Evolutionary conservation across 441 rosid species (phyloP).

Genomic region (Daphne laureola): DNA sequence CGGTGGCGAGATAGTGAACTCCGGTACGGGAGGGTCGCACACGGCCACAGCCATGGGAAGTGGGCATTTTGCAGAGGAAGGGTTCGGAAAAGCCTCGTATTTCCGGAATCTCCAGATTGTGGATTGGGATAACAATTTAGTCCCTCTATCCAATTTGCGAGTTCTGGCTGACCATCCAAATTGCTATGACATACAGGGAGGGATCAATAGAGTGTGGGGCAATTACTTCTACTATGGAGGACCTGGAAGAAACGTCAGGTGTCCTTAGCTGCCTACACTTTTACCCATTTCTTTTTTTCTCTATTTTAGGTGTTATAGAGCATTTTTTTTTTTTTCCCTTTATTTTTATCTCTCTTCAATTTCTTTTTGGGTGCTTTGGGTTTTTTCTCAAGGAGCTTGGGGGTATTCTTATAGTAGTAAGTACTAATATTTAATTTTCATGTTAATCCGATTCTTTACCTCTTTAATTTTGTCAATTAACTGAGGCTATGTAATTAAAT

Average conservation of each 20-base stretch:
- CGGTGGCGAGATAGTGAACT: slow-evolving; percentile 86
- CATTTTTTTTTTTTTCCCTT: slow-evolving; percentile 1
- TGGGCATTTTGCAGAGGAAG: slow-evolving; percentile 87
- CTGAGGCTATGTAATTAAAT: slow-evolving; percentile 30
- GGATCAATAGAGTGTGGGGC: slow-evolving; percentile 86
- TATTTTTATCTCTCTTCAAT: neutral
- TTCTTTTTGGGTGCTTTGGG: slow-evolving; percentile 27
- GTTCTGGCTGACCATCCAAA: slow-evolving; percentile 82
- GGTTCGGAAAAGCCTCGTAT: slow-evolving; percentile 86
- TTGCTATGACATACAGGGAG: slow-evolving; percentile 87
- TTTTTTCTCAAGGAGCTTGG: slow-evolving; percentile 28
- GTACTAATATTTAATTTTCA: slow-evolving; percentile 16
- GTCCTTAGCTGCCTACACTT: slow-evolving; percentile 72
- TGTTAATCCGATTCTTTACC: slow-evolving; percentile 20
- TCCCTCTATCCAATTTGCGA: slow-evolving; percentile 55
- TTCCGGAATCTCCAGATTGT: slow-evolving; percentile 80
- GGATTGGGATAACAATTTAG: slow-evolving; percentile 88
- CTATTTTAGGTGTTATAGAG: slow-evolving; percentile 3
- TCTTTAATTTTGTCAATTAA: slow-evolving; percentile 19
- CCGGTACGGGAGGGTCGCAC: slow-evolving; percentile 63
- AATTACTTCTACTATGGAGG: slow-evolving; percentile 94
- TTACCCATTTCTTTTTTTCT: slow-evolving; percentile 3
- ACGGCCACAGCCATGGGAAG: slow-evolving; percentile 94
- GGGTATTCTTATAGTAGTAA: slow-evolving; percentile 25
- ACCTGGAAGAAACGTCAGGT: slow-evolving; percentile 82